Evolutionary conservation across 1,139 yeast genomes (phyloP), one percentile per base, ranked within the genome.

Genomic region (Saccharomycopsis crataegensis): DNA sequence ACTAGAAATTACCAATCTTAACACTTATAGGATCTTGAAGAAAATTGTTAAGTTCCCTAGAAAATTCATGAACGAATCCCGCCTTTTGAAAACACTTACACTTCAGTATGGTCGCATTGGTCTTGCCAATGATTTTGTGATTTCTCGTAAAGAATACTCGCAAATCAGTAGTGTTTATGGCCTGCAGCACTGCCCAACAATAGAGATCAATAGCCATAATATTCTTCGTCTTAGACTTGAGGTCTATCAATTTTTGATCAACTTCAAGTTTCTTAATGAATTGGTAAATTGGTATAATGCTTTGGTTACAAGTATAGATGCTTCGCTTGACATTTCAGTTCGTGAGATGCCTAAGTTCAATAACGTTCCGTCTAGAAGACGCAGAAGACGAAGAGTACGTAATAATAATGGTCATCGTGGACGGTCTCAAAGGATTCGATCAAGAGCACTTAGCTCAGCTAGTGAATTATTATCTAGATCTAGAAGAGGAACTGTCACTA

Each of bases 51-150:
- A 56, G 31, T 62, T 66, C 17, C 67, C 65, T 22, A 52, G 59
- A 2, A 62, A 65, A 17, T 68, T 68, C 47, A 57, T 77, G 7
- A 61, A 66, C 1, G 59, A 67, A 7, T 57, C 62, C 2, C 69
- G 63, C 51, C 61, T 83, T 28, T 63, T 76, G 33, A 73, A 82
- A 57, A 77, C 86, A 0, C 85, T 81, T 62, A 78, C 90, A 1
- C 69, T 86, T 46, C 94, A 86, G 64, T 79, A 80, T 65, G 83
- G 86, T n/a, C 77, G 72, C 60, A 65, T 82, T 53, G 94, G 94
- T 0, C 67, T 84, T 28, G 91, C 93, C 1, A 71, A 77, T 2
- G 94, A 86, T 64, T 83, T 79, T 62, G 73, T 72, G 54, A 12
- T 50, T 6, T n/a, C 48, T 7, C 80, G 79, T 62, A 71, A 69